Evolutionary conservation across 176 grass and related monocot genomes (phyloP).

Genomic region (Alloteropsis semialata): DNA sequence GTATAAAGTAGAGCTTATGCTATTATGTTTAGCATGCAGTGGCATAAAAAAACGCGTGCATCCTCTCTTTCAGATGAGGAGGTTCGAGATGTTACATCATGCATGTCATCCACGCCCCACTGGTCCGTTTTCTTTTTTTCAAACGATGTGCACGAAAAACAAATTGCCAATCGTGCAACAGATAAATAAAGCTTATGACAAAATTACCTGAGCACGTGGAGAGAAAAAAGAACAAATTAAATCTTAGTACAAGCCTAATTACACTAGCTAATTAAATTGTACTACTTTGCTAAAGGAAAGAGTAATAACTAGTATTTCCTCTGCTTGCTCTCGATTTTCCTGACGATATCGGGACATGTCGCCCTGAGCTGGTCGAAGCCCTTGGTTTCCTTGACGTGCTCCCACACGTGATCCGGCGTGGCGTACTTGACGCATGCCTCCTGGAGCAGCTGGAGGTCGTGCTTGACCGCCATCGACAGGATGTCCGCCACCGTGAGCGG

Average conservation of each 20-base stretch:
- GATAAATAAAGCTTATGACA: neutral
- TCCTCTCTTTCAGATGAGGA: no score
- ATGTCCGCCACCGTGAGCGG: neutral
- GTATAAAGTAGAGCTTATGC: no score
- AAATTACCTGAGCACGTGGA: neutral
- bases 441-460: neutral
- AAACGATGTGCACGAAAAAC: neutral
- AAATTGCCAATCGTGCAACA: neutral
- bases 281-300: no score
- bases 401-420: neutral
- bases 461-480: conserved; percentile 4
- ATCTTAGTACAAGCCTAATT: neutral
- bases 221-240: no score
- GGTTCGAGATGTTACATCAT: no score
- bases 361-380: neutral
- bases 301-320: neutral
- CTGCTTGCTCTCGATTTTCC: conserved; percentile 10
- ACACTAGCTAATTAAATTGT: neutral
- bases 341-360: neutral
- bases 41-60: no score
- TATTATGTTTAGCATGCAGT: no score
- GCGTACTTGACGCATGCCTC: conserved; percentile 2
- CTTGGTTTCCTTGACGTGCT: neutral
- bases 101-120: no score
- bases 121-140: no score